Evolutionary conservation across 163 green algal genomes (phyloP), one percentile per base, ranked within the genome.

Genomic region (Picocystis sp.): DNA sequence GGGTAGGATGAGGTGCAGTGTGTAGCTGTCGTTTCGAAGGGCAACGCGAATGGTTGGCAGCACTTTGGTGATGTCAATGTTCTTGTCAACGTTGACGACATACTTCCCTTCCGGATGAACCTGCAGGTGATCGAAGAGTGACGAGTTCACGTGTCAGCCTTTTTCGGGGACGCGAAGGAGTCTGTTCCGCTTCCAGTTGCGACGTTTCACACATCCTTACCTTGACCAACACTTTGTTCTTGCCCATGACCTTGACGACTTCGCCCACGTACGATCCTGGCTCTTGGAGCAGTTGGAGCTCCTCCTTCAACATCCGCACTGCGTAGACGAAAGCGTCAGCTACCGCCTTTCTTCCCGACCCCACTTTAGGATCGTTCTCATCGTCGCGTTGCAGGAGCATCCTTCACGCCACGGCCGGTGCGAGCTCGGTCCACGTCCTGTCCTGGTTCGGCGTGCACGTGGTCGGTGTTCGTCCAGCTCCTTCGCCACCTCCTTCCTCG

Each of bases 161-260:
- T 8, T 12, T 38, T 38, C 29, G 0, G 8, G 5, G 29, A 5
- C 29, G 8, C 29, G 29, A 38, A 38, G 29, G 29, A 38, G 29
- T 12, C 8, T 38, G 5, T 12, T 38, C 0, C 5, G 29, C 8
- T 5, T 8, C 29, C 8, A 38, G 8, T 19, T 38, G 29, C 29
- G 5, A 12, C 29, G 29, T 38, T 38, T 38, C 29, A 8, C 29
- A 8, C 17, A 17, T 23, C 34, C 63, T 17, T 6, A 75, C 86
- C 72, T 99, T 99, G 17, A 96, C 87, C 44, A 99, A 78, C 48
- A 97, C 87, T 66, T 98, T 99, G 63, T 66, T 93, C 73, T 99
- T 99, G 50, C 90, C 89, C 91, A 99, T 99, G 22, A 95, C 75
- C 80, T 99, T 99, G 58, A 98, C 86, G 42, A 99, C 89, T 57